Conservation (phyloP, 2,329 filamentous ascomycete genomes). For the Fusarium falciforme region DNA sequence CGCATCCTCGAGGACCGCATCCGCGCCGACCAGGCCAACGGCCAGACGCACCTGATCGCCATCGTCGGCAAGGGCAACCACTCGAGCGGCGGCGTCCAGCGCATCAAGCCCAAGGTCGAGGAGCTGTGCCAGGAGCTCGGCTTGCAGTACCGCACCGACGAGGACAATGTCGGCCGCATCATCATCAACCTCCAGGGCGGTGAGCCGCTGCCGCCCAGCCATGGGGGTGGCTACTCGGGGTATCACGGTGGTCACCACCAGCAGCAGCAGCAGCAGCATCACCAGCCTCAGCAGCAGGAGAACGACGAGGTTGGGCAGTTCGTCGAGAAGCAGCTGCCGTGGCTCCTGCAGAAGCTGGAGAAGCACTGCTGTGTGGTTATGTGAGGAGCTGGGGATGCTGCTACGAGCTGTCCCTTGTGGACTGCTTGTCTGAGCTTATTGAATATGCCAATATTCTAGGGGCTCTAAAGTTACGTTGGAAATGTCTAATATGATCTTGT, state of each 20-base stretch:
- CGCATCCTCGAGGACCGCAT: conserved; percentile 90
- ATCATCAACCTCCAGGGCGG: conserved; percentile 88
- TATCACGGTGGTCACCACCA: conserved; percentile 55
- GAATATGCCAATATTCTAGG: conserved; percentile 15
- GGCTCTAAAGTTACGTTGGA: not conserved
- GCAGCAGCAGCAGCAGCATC: conserved; percentile 53
- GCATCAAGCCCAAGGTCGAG: conserved; percentile 95
- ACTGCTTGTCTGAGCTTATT: conserved; percentile 2
- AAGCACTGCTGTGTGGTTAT: conserved; percentile 80
- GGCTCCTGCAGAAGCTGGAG: conserved; percentile 72
- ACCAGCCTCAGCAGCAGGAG: conserved; percentile 57
- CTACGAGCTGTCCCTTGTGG: conserved; percentile 9
- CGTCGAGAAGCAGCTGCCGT: conserved; percentile 70
- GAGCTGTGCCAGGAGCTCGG: conserved; percentile 85
- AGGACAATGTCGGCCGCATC: conserved; percentile 90
- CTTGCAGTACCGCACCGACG: conserved; percentile 85
- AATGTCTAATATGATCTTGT: conserved; percentile 5
- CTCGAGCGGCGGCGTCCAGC: conserved; percentile 83
- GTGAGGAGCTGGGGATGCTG: conserved; percentile 55
- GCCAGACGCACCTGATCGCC: conserved; percentile 87
- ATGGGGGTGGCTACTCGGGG: conserved; percentile 50
- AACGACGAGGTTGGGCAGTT: conserved; percentile 68
- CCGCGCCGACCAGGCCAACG: conserved; percentile 76
- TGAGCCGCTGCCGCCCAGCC: conserved; percentile 63
- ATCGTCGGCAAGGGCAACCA: conserved; percentile 98